Base-by-base conservation (phyloP, 352 stramenopile genomes). In the Aphanomyces stellatus region DNA sequence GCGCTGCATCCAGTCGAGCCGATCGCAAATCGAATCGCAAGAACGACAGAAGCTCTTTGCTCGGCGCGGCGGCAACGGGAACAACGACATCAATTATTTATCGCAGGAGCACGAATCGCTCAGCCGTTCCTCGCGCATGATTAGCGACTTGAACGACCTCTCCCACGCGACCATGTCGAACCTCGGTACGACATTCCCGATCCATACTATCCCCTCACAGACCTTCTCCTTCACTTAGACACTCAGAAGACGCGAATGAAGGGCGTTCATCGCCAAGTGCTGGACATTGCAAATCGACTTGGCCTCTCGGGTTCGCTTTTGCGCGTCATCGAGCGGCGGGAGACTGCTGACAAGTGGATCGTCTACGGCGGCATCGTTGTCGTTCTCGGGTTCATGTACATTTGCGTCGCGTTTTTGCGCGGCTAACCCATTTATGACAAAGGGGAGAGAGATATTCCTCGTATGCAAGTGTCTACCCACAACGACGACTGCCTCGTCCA, bases 291-390 rank as follows among this genome's bases (percentile, higher is more conserved):
- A n/a, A 93, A 91, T 72, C 74, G 80, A 57, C 75, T 95, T 33
- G 87, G 87, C 2, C 73, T 95, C 24, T 93, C 85, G 3, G 91
- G 82, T 41, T 92, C 83, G 46, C 67, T 95, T 35, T 68, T 95
- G 66, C 82, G 85, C 10, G 78, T 92, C 31, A 92, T 95, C 42
- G 87, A 93, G 65, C 71, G 84, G 28, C 78, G 86, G 61, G 86
- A 94, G 60, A 88, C 81, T 1, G 80, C 90, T 30, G 86, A 93
- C 62, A 89, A 88, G 42, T 93, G 83, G 86, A 91, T 94, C 59
- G 86, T 94, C 2, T 73, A 90, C 31, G 82, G 70, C 10, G 87
- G 87, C 13, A 95, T 95, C 82, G 27, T 90, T 49, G 71, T 93
- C 65, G 91, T 87, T 31, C 72, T 93, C n/a, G 46, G 87, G 3